Base-by-base conservation (phyloP, 192 early-diverging fungal genomes). In the Coemansia sp. region DNA sequence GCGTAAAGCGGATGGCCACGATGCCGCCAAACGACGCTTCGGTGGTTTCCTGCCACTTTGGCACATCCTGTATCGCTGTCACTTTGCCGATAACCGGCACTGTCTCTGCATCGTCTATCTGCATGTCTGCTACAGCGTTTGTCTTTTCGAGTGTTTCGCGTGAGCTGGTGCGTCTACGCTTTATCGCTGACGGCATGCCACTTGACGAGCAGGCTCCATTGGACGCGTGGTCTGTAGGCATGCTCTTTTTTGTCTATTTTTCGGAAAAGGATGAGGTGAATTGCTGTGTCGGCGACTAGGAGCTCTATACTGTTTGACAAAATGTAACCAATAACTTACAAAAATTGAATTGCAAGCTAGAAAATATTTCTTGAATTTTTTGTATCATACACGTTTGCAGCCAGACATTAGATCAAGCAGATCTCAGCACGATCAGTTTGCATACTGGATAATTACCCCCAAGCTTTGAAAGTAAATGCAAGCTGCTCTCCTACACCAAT, bases 1-100 rank as follows among this genome's bases (percentile, higher is more conserved):
- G 64, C 35, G 54, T 65, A 50, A 70, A 73, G 23, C 72, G 64
- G 22, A 82, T 73, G 11, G 71, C 60, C 16, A 82, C 80, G n/a
- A 82, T 70, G 55, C 75, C 71, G 50, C 56, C 54, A 16, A 77
- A 61, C 49, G 64, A 57, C 6, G 53, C 57, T 50, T 82, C 80
- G 41, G 70, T 72, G 21, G 57, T 52, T 10, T 59, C 55, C 55
- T 72, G 69, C 75, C 75, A 78, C 51, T 64, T 64, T 53, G 69
- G 69, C 50, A 64, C 62, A 12, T 64, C 57, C 29, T 63, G 47
- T 22, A 64, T 50, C 3, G 62, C 55, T 11, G 43, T 52, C 16
- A 64, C 41, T 3, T 58, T 57, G 57, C 39, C 51, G 49, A 64
- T 50, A 12, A 56, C 49, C 1, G 68, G 53, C 19, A 47, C 51